These are phyloP conservation scores for Berberis vulgaris DNA, from an alignment of 164 flowering plant species.

Conservation along the genomic window DNA sequence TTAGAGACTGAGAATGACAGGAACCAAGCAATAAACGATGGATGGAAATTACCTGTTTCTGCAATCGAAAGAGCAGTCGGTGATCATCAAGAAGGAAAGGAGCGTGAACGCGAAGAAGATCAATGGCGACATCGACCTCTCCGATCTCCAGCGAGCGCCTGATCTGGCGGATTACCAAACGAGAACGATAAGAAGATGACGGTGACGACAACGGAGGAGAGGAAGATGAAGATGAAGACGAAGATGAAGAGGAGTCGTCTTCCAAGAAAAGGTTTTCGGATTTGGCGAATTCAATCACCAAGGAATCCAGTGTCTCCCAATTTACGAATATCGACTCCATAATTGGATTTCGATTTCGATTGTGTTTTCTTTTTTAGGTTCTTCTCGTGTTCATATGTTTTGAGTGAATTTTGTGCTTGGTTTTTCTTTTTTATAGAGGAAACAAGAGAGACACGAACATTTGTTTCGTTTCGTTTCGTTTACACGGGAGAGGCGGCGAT, in stretches of 20 bases:
- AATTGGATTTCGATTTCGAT: neutral
- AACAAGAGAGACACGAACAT: neutral
- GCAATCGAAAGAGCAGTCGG: slow-evolving; percentile 77
- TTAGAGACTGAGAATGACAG: neutral
- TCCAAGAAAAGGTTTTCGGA: slow-evolving; percentile 53
- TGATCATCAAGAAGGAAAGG: slow-evolving; percentile 75
- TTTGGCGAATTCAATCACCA: slow-evolving; percentile 75
- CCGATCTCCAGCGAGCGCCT: slow-evolving; percentile 60
- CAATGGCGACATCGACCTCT: slow-evolving; percentile 62
- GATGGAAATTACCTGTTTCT: slow-evolving; percentile 60
- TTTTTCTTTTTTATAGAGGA: neutral
- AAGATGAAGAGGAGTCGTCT: slow-evolving; percentile 29
- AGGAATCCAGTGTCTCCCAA: slow-evolving; percentile 89
- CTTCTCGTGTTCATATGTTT: neutral
- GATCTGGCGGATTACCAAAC: slow-evolving; percentile 64
- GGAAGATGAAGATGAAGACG: slow-evolving; percentile 13
- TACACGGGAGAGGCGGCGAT: neutral
- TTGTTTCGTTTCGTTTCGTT: too few relatives aligned
- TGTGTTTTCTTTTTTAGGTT: neutral
- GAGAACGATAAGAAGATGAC: slow-evolving; percentile 67
- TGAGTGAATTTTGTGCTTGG: neutral
- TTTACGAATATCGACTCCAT: slow-evolving; percentile 82
- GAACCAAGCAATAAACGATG: neutral
- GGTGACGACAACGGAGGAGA: slow-evolving; percentile 8
- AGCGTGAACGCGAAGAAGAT: slow-evolving; percentile 66